Evolutionary conservation across 176 grass and related monocot genomes (phyloP).

Genomic region (Coix lacrymajobi): DNA sequence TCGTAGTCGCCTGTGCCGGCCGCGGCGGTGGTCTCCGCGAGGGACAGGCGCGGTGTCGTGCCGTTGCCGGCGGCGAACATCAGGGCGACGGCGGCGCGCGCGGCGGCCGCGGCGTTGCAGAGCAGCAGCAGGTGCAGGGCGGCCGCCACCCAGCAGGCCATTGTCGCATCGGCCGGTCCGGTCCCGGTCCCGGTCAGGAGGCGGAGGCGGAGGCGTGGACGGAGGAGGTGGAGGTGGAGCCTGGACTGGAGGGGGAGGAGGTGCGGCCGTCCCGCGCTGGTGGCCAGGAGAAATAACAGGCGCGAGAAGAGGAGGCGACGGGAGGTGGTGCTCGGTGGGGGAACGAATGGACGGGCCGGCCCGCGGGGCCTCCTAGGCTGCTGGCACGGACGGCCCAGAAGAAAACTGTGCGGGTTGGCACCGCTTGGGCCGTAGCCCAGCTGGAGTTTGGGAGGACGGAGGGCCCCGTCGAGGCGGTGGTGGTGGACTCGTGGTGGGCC

Average conservation of each 20-base stretch:
- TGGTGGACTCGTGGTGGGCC: too few species aligned
- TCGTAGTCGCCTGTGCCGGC: neutral
- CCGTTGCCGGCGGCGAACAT: neutral
- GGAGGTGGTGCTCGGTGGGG: neutral
- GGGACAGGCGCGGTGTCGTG: neutral
- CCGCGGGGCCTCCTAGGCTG: neutral
- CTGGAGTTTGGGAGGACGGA: neutral
- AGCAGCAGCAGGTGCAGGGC: slow-evolving; percentile 8
- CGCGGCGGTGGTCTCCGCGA: neutral
- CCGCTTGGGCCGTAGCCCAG: too few species aligned
- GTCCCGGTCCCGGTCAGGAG: neutral
- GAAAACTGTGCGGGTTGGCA: neutral
- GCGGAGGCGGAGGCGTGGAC: neutral
- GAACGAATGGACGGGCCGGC: neutral
- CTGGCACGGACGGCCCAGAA: neutral
- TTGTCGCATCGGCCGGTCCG: neutral
- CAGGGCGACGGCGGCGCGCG: neutral
- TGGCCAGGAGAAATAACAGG: slow-evolving; percentile 37
- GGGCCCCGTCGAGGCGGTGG: neutral
- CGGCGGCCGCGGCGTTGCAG: neutral
- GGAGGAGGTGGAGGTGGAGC: neutral
- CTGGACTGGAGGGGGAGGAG: neutral
- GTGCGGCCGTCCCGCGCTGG: neutral
- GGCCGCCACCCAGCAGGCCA: slow-evolving; percentile 32
- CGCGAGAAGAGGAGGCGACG: neutral